Conservation (phyloP, 2,329 filamentous ascomycete genomes). For the Xylaria sp. region DNA sequence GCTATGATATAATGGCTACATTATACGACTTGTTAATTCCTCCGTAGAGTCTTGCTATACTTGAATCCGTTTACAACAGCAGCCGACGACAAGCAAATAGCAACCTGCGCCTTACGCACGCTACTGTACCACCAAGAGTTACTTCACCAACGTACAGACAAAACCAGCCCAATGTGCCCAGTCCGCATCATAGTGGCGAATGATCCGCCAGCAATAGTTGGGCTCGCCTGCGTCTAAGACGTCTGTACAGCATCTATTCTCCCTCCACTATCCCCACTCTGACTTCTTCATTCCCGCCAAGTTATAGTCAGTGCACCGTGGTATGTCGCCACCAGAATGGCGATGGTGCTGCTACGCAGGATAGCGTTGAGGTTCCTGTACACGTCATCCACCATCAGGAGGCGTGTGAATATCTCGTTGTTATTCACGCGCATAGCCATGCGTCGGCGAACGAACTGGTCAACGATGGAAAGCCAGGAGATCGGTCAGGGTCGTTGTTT, state of each 20-base stretch:
- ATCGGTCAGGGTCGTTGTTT: too few species aligned
- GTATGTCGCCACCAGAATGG: not conserved
- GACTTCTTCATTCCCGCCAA: not conserved
- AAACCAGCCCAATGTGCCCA: constrained; percentile 3
- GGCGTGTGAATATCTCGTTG: not conserved
- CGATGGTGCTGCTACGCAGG: not conserved
- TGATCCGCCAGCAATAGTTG: not conserved
- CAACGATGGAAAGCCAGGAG: not conserved
- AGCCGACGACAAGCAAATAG: not conserved
- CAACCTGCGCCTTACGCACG: not conserved
- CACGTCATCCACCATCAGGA: constrained; percentile 9
- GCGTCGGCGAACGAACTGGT: not conserved
- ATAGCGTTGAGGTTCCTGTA: constrained; percentile 3
- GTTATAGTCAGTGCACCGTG: not conserved
- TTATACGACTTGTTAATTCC: not conserved
- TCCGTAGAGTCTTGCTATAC: not conserved
- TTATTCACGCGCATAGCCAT: not conserved
- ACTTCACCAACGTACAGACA: not conserved
- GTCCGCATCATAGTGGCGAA: constrained; percentile 4
- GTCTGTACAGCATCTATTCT: not conserved
- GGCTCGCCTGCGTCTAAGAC: not conserved
- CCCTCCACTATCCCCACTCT: not conserved
- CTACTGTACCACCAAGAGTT: not conserved
- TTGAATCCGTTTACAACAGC: not conserved
- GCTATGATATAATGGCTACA: not conserved